Evolutionary conservation across 2,329 filamentous ascomycete genomes (phyloP).

Genomic region (Rhynchosporium graminicola): DNA sequence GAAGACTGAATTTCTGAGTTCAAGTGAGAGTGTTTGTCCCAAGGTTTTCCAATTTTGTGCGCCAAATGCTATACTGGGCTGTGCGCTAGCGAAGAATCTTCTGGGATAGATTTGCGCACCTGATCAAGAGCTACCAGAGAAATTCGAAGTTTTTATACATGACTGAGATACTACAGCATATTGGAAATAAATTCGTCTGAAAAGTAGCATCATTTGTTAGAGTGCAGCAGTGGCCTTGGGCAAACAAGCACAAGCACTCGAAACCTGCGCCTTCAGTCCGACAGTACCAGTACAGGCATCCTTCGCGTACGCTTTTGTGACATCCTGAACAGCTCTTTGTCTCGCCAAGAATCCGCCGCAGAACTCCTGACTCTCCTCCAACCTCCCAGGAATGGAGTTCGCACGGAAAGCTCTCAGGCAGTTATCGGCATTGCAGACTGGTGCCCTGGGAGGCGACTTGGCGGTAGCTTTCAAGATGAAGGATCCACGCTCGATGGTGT

Average conservation of each 20-base stretch:
- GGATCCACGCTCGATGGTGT: constrained; percentile 46
- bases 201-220: neutral
- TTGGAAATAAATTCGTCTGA: neutral
- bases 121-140: no score
- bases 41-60: no score
- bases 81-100: no score
- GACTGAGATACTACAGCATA: neutral
- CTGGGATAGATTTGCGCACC: no score
- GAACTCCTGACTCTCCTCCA: constrained; percentile 12
- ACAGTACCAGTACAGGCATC: constrained; percentile 9
- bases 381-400: constrained; percentile 1
- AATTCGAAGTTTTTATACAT: neutral
- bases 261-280: constrained; percentile 4
- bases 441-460: constrained; percentile 7
- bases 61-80: no score
- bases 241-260: constrained; percentile 15
- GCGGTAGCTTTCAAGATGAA: constrained; percentile 15
- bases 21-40: no score
- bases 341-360: constrained; percentile 7
- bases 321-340: constrained; percentile 2
- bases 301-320: constrained; percentile 12
- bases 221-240: constrained; percentile 5
- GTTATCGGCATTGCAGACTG: constrained; percentile 13
- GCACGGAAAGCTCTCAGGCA: constrained; percentile 15
- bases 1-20: neutral